Evolutionary conservation across 2,329 filamentous ascomycete genomes (phyloP).

Genomic region (Ophiocordyceps robertsii): DNA sequence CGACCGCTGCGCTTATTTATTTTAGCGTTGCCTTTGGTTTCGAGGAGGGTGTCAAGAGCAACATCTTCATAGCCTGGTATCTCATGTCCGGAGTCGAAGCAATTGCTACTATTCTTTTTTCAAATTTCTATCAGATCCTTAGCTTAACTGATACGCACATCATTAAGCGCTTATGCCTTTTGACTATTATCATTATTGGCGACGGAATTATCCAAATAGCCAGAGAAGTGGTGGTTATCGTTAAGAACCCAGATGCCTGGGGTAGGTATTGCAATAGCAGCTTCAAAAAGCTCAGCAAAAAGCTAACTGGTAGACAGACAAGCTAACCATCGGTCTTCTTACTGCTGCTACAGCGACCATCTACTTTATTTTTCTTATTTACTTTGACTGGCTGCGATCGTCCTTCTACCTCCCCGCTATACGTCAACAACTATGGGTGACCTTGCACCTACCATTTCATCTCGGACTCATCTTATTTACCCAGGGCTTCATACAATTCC

Average conservation of each 20-base stretch:
- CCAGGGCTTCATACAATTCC: constrained; percentile 46
- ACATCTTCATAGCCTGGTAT: not conserved
- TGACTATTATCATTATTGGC: not conserved
- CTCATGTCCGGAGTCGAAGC: not conserved
- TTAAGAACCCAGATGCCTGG: not conserved
- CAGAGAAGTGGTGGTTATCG: not conserved
- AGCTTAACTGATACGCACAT: not conserved
- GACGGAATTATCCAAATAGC: not conserved
- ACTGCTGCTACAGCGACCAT: not conserved
- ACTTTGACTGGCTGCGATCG: not conserved
- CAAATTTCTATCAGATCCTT: not conserved
- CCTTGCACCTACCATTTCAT: constrained; percentile 50
- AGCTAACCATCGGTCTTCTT: constrained; percentile 9
- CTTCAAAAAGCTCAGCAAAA: not conserved
- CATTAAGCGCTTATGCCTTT: not conserved
- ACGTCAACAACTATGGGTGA: constrained; percentile 45
- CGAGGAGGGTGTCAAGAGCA: not conserved
- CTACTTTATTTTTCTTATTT: not conserved
- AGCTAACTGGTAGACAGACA: constrained; percentile 11
- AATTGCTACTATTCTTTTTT: not conserved
- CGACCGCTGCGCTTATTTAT: not conserved
- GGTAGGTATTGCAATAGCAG: not conserved
- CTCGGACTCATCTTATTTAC: constrained; percentile 49
- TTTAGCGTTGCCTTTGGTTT: not conserved
- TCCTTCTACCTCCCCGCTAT: constrained; percentile 33